Evolutionary conservation across 306 rosid species (phyloP), one percentile per base, ranked within the genome.

Genomic region (Styphnolobium japonicum): DNA sequence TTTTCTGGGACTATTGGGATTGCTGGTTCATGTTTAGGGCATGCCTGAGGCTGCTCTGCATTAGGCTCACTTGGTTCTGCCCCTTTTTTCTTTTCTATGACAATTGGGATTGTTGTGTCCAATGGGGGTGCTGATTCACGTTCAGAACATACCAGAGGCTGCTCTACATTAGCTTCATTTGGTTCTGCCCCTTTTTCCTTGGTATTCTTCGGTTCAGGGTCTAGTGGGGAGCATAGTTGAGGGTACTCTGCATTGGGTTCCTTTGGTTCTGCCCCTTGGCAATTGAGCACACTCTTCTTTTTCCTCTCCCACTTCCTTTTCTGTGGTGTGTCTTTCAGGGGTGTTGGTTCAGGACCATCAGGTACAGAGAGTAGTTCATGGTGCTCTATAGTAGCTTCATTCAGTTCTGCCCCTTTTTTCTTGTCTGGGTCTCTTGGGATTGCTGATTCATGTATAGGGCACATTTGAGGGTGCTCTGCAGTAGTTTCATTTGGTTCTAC

Each of bases 391-490:
- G 14, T 25, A 33, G 7, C 57, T 29, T 34, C 72, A 21, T 12
- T 49, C 1, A 63, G 56, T 63, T 12, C 69, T 34, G 25, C 25
- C 27, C 46, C 53, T 36, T 18, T 18, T 16, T 4, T 15, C 45
- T 78, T 88, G 16, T 9, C 65, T 19, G 37, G 29, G 14, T 53
- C 61, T 68, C 79, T 84, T 0, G 87, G 82, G 12, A 87, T 52
- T n/a, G 80, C 76, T 25, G 85, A 86, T 57, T 87, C 89, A 22
- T 71, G 84, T 39, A 69, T 55, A n/a, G 80, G 87, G 36, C 64
- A 84, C 14, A 75, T 75, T 12, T 67, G 11, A 65, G 11, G 12
- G 10, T 63, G 27, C 42, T 21, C 11, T 3, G 51, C 19, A 9
- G 42, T 16, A 0, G 29, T 5, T 0, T 3, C 60, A 27, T 48